Conservation (phyloP, 1,284 basidiomycete species). For the Entoloma clypeatum region DNA sequence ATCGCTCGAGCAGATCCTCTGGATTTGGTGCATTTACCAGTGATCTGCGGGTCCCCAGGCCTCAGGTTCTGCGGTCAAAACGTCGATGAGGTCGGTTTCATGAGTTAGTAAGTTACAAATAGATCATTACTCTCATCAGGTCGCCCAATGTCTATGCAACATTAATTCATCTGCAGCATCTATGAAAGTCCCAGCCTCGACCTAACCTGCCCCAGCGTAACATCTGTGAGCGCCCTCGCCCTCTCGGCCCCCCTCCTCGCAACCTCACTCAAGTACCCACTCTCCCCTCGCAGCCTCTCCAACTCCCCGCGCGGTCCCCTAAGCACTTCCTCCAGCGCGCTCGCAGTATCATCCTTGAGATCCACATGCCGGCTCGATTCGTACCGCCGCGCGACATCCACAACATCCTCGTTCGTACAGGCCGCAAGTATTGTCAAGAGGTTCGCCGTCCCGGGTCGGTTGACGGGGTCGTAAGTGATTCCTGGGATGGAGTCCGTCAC, state of each 20-base stretch:
- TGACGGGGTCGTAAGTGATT: conserved; percentile 75
- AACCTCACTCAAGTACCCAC: conserved; percentile 59
- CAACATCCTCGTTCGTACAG: conserved; percentile 52
- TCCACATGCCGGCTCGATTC: conserved; percentile 57
- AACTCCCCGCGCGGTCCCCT: conserved; percentile 70
- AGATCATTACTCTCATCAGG: no score
- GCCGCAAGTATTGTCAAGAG: conserved; percentile 76
- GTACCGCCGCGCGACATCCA: conserved; percentile 48
- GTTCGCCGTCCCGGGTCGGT: conserved; percentile 82
- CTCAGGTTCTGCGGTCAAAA: no score
- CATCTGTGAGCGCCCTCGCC: conserved; percentile 58
- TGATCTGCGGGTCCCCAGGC: no score
- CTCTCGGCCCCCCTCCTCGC: conserved; percentile 61
- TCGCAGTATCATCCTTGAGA: conserved; percentile 73
- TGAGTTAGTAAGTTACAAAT: no score
- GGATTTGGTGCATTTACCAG: no score
- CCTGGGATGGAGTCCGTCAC: conserved; percentile 79
- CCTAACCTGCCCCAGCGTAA: conserved; percentile 70
- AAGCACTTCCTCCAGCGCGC: conserved; percentile 71
- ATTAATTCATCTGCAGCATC: no score
- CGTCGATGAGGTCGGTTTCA: no score
- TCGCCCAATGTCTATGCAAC: no score
- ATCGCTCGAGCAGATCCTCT: no score
- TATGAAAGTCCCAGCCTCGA: conserved; percentile 67
- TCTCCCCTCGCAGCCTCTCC: conserved; percentile 58